phyloP scores from a whole-genome alignment of 192 early-diverging fungal genomes.

The Kickxella alabastrina region DNA sequence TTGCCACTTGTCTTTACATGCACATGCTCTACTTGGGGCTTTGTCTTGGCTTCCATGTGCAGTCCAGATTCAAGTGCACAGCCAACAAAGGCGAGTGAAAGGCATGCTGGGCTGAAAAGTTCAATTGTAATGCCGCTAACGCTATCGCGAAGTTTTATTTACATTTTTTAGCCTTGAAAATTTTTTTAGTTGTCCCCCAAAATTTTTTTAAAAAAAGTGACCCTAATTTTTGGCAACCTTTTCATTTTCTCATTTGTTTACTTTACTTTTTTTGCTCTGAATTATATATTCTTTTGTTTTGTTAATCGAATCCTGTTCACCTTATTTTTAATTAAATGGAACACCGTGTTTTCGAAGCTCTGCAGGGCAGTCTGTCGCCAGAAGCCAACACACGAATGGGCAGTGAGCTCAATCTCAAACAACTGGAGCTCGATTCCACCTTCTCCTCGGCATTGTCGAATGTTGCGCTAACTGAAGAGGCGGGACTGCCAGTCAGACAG shows the following conservation, averaged over 20 bases:
- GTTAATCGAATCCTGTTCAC: background rate
- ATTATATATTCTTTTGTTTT: constrained; percentile 1
- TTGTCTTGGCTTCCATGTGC: too few species aligned
- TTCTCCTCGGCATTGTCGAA: constrained; percentile 68
- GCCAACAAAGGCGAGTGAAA: too few species aligned
- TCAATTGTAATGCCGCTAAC: background rate
- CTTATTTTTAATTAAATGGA: constrained; percentile 57
- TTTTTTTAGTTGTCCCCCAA: too few species aligned
- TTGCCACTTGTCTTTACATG: too few species aligned
- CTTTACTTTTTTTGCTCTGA: constrained; percentile 4
- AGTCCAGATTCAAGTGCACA: too few species aligned
- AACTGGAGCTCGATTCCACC: constrained; percentile 55
- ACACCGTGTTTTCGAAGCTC: constrained; percentile 64
- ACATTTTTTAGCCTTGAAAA: too few species aligned
- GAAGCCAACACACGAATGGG: constrained; percentile 60
- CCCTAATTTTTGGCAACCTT: too few species aligned
- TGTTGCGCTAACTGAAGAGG: constrained; percentile 61
- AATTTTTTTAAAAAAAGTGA: too few species aligned
- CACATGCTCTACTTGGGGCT: too few species aligned
- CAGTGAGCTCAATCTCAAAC: constrained; percentile 67
- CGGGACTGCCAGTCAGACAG: constrained; percentile 62
- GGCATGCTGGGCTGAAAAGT: too few species aligned
- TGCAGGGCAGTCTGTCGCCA: constrained; percentile 65
- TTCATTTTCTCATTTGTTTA: too few species aligned
- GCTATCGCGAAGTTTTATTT: too few species aligned